phyloP scores from a whole-genome alignment of 768 basidiomycete genomes.

The Agaricus bisporus region DNA sequence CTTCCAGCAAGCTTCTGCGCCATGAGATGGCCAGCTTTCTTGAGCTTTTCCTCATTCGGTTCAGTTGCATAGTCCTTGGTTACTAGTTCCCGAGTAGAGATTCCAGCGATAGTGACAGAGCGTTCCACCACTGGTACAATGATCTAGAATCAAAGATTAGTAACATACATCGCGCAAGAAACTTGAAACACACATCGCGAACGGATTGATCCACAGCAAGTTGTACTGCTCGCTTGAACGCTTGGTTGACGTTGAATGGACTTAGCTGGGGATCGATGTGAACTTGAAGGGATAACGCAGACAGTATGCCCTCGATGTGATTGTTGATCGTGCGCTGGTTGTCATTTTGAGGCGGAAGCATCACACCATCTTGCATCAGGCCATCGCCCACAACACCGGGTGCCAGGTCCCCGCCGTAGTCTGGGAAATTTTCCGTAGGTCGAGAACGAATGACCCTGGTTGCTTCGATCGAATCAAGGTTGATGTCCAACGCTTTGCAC shows the following conservation, averaged over 20 bases:
- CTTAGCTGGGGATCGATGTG: slow-evolving; percentile 73
- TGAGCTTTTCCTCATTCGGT: slow-evolving; percentile 82
- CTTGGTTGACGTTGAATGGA: slow-evolving; percentile 68
- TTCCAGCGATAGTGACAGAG: slow-evolving; percentile 96
- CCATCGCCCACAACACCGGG: background rate
- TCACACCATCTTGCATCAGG: slow-evolving; percentile 3
- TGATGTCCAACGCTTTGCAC: slow-evolving; percentile 86
- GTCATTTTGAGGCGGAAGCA: slow-evolving; percentile 41
- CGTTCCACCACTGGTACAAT: slow-evolving; percentile 97
- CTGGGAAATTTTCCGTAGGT: slow-evolving; percentile 58
- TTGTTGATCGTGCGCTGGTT: slow-evolving; percentile 61
- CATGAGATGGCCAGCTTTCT: slow-evolving; percentile 92
- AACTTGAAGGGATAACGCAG: slow-evolving; percentile 63
- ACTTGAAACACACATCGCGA: slow-evolving; percentile 61
- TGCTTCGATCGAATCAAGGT: slow-evolving; percentile 79
- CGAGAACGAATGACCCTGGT: slow-evolving; percentile 78
- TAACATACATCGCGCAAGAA: background rate
- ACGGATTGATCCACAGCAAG: slow-evolving; percentile 91
- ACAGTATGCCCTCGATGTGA: slow-evolving; percentile 79
- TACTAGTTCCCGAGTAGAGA: slow-evolving; percentile 92
- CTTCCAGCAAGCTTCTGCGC: slow-evolving; percentile 96
- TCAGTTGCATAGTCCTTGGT: slow-evolving; percentile 96
- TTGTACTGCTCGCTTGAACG: slow-evolving; percentile 87
- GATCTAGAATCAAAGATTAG: slow-evolving; percentile 43
- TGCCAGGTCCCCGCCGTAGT: slow-evolving; percentile 44